Base-by-base conservation (phyloP, 2,329 filamentous ascomycete genomes). In the Ambrosiella beaveri region DNA sequence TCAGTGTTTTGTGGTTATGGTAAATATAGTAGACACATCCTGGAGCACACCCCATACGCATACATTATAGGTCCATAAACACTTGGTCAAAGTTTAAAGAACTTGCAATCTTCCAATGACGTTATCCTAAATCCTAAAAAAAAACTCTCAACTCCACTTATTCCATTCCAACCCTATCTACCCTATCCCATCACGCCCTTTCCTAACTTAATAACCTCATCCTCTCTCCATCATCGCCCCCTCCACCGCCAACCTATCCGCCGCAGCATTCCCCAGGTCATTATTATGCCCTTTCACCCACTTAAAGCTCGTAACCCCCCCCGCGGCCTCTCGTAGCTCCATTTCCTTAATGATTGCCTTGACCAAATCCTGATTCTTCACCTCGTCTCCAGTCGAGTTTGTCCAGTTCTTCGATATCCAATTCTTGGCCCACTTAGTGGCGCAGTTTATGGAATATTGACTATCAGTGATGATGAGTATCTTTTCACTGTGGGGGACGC, bases 251-350 rank as follows among this genome's bases (percentile, higher is more conserved):
- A 96, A 72, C 61, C 69, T 69, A 73, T 97, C 91, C 1, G 93
- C 93, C 11, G 81, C 85, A 50, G 81, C 75, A 65, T 97, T 97
- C 1, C 91, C 90, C 2, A 72, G 69, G 63, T 88, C 75, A 50
- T 75, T 75, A 35, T 76, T 77, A 67, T 98, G 93, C 0, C 89
- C 93, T 70, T 95, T 95, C 52, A 96, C 82, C 90, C 90, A 97
- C 62, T 82, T 77, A 65, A 95, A 93, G 57, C 78, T 71, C 0
- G 87, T 94, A 63, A 74, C 71, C 2, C 76, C 76, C 13, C 79
- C 80, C 0, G 75, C 71, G 57, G 71, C 73, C 54, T 80, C 76
- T 54, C 88, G 77, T 67, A 87, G 79, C 27, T 85, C 80, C 54
- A 96, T 86, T 64, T 80, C 79, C 6, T 75, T 73, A 45, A 89